A percentile compares a stretch with the other conserved stretches of the same genome.
phyloP scores from a whole-genome alignment of 768 basidiomycete genomes.

The Trametes villosa region DNA sequence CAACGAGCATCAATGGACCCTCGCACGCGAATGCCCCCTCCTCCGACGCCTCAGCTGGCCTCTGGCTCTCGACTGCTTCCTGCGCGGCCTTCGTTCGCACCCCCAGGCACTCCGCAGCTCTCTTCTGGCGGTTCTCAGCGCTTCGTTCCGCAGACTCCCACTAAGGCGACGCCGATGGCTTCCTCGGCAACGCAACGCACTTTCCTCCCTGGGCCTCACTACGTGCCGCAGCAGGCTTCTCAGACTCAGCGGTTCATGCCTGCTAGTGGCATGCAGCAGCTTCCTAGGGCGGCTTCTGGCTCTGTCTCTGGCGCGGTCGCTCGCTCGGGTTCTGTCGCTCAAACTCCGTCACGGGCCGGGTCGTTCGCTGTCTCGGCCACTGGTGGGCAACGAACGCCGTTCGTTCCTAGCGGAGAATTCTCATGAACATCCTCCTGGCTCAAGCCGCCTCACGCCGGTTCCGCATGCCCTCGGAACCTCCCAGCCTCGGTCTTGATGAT shows the following conservation, averaged over 20 bases:
- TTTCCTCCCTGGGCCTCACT: slow-evolving; percentile 33
- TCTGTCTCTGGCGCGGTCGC: slow-evolving; percentile 11
- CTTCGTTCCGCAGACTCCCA: slow-evolving; percentile 19
- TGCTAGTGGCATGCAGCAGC: slow-evolving; percentile 21
- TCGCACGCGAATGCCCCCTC: slow-evolving; percentile 53
- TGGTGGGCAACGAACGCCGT: slow-evolving; percentile 55
- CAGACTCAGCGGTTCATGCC: slow-evolving; percentile 36
- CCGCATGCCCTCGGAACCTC: background rate
- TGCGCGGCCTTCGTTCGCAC: slow-evolving; percentile 25
- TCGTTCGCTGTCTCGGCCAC: slow-evolving; percentile 30
- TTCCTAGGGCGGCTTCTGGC: slow-evolving; percentile 13
- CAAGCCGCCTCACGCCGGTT: background rate
- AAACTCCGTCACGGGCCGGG: slow-evolving; percentile 23
- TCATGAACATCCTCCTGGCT: no score
- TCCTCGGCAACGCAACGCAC: background rate
- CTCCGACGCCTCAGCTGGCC: slow-evolving; percentile 49
- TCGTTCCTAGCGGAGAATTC: slow-evolving; percentile 46
- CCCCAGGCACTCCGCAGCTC: slow-evolving; percentile 37
- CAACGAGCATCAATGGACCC: background rate
- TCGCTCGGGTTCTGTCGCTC: slow-evolving; percentile 26
- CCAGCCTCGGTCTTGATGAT: no score
- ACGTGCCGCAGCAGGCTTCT: slow-evolving; percentile 17
- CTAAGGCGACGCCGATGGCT: background rate
- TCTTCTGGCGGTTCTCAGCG: slow-evolving; percentile 16
- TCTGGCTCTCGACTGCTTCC: slow-evolving; percentile 14